phyloP scores from a whole-genome alignment of 257 asterid genomes.

The Solanum raphanifolium region DNA sequence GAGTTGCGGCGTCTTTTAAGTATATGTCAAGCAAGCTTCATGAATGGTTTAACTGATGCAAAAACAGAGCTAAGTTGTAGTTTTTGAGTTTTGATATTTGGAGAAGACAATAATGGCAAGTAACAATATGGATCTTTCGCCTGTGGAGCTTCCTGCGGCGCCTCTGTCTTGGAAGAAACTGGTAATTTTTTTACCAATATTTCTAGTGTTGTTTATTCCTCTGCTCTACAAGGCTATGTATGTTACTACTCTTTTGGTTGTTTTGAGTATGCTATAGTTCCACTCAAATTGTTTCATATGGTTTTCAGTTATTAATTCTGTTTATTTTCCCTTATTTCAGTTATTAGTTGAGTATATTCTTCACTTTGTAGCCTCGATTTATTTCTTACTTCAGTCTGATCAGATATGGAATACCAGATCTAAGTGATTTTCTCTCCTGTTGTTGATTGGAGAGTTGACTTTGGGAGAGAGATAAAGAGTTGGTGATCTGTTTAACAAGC shows the following conservation, averaged over 20 bases:
- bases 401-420: neutral
- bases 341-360: neutral
- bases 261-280: neutral
- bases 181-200: conserved; percentile 16
- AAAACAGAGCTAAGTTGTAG: neutral
- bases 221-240: neutral
- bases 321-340: neutral
- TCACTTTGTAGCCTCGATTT: neutral
- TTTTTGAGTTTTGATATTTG: neutral
- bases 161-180: conserved; percentile 67
- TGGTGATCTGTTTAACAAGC: neutral
- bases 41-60: neutral
- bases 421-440: neutral
- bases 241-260: neutral
- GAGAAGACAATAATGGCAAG: neutral
- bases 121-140: conserved; percentile 17
- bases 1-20: neutral
- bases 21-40: neutral
- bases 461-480: neutral
- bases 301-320: neutral
- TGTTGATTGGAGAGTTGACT: neutral
- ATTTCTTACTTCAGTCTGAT: neutral
- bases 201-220: neutral
- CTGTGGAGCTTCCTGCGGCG: conserved; percentile 65
- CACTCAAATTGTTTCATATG: neutral